phyloP scores from a whole-genome alignment of 164 flowering plant species.

The Akebia trifoliata region DNA sequence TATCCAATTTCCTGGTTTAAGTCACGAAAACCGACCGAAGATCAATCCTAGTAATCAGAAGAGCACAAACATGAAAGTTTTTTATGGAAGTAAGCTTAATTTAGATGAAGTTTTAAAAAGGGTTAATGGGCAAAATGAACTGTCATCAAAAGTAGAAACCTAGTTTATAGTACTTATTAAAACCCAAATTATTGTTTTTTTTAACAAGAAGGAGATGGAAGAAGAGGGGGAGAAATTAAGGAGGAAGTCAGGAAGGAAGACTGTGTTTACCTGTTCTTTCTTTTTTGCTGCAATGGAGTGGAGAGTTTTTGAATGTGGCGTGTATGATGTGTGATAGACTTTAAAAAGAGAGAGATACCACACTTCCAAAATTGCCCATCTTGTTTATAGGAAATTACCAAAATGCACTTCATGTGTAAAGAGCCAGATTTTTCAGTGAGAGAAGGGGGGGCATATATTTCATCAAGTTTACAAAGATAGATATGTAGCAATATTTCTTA shows the following conservation, averaged over 20 bases:
- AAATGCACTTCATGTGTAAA: constrained; percentile 4
- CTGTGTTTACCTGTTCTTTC: too few species aligned
- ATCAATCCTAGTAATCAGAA: constrained; percentile 12
- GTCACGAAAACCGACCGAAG: constrained; percentile 1
- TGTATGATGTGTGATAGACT: too few species aligned
- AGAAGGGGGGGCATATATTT: too few species aligned
- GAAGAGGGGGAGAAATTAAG: not conserved
- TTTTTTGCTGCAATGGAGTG: too few species aligned
- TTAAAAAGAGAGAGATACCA: constrained; percentile 5
- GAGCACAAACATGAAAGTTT: constrained; percentile 13
- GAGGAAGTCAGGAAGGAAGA: not conserved
- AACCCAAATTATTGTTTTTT: constrained; percentile 4
- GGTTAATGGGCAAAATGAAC: constrained; percentile 21
- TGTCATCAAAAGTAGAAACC: constrained; percentile 31
- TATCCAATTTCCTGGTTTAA: constrained; percentile 10
- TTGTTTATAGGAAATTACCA: constrained; percentile 10
- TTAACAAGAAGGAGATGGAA: not conserved
- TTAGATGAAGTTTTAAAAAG: constrained; percentile 23
- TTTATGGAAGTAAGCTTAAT: constrained; percentile 21
- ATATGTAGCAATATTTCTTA: too few species aligned
- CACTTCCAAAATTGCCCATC: constrained; percentile 12
- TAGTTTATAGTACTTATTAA: constrained; percentile 7
- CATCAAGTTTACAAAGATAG: too few species aligned
- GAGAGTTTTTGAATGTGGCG: too few species aligned
- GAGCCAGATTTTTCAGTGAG: not conserved